These are phyloP conservation scores for Coelastrella sp. DNA, from an alignment of 139 green algal genomes.

Conservation along the genomic window DNA sequence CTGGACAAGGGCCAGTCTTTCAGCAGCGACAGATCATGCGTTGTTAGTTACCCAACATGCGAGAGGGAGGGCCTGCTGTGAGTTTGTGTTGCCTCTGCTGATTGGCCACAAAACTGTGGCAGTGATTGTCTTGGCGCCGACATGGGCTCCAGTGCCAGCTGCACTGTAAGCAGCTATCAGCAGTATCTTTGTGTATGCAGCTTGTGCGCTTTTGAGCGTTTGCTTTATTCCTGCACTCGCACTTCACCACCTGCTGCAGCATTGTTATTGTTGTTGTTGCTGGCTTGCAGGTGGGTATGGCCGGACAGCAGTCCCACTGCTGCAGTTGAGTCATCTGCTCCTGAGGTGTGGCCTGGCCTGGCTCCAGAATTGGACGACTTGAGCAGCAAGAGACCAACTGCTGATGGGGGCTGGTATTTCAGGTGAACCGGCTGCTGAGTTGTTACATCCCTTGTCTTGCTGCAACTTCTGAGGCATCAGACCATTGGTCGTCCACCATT, in stretches of 20 bases:
- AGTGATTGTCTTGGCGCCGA: not conserved
- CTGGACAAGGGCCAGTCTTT: not conserved
- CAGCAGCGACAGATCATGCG: not conserved
- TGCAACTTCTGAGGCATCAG: too few relatives aligned
- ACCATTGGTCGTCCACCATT: too few relatives aligned
- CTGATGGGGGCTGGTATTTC: not conserved
- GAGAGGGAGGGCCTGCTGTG: conserved; percentile 22
- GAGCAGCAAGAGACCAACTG: not conserved
- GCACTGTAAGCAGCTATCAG: too few relatives aligned
- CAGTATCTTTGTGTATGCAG: too few relatives aligned
- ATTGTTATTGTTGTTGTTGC: not conserved
- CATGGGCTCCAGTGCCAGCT: not conserved
- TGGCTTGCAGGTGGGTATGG: conserved; percentile 34
- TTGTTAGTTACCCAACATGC: not conserved
- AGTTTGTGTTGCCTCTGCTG: not conserved
- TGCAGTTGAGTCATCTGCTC: not conserved
- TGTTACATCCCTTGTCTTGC: too few relatives aligned
- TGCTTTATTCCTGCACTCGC: too few relatives aligned
- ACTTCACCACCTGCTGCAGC: not conserved
- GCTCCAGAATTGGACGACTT: conserved; percentile 19
- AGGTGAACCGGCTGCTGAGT: not conserved
- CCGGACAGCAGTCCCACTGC: conserved; percentile 12
- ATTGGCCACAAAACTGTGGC: not conserved
- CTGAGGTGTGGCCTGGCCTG: conserved; percentile 16
- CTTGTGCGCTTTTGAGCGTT: too few relatives aligned